Evolutionary conservation across 148 eudicot species (phyloP), one percentile per base, ranked within the genome.

Genomic region (Camellia japonica): DNA sequence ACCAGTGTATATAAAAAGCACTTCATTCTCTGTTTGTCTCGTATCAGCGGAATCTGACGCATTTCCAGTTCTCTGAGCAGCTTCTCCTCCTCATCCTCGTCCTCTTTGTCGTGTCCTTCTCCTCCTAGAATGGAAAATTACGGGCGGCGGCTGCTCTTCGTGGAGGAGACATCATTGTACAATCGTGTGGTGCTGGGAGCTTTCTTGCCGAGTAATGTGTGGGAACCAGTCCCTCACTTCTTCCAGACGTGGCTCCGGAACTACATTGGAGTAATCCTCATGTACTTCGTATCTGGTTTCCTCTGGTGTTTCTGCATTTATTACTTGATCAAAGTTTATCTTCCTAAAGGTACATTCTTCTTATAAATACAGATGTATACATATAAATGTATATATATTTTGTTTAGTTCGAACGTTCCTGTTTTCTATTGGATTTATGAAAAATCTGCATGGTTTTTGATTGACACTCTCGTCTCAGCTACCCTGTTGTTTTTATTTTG

Each of bases 221-320:
- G 93, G 95, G 84, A 41, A 44, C 84, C 87, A 60, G 90, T 94
- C n/a, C 95, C 95, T 0, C 98, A 93, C 82, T 88, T 92, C 66
- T 4, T 84, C 15, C 93, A 88, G 77, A 87, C 92, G 6, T 94
- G 97, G 98, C 86, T 94, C 6, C 85, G 97, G 8, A 93, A 88
- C 91, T 90, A 84, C 86, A 79, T 95, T 69, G 94, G 89, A 19
- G 98, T 85, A 8, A 60, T 60, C 72, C 62, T 91, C 52, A 74
- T 93, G 42, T 95, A 95, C 82, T 78, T 95, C 52, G 42, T 87
- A 55, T 91, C 97, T 73, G 92, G 91, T 46, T 80, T 87, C 42
- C 81, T 92, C 3, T 95, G 98, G 98, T 93, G 94, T 80, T 84
- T 95, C 74, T 88, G 90, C 54, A 93, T 95, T 55, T 95, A 95